These are phyloP conservation scores for Micromonas commoda DNA, from an alignment of 139 green algal species.

Conservation along the genomic window DNA sequence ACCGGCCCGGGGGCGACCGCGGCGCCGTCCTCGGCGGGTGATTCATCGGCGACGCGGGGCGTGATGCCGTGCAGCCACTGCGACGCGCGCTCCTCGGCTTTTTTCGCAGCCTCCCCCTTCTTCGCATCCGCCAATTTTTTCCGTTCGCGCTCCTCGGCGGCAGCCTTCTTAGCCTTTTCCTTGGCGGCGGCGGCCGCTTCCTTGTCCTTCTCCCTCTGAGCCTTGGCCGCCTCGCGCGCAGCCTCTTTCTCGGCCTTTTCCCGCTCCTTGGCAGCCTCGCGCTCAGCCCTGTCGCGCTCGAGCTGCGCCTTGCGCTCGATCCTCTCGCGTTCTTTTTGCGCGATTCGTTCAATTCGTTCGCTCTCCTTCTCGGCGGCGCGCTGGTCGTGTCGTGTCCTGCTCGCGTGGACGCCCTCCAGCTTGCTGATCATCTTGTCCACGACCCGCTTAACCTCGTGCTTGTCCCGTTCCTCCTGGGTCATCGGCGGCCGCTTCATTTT, in stretches of 20 bases:
- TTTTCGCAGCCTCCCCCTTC: neutral
- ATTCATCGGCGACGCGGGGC: neutral
- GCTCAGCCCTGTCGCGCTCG: neutral
- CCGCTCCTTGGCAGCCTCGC: neutral
- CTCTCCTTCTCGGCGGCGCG: neutral
- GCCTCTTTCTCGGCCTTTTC: neutral
- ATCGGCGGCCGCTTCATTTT: neutral
- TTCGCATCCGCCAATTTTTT: constrained; percentile 6
- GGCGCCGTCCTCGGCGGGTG: neutral
- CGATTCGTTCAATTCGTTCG: neutral
- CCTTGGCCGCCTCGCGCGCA: neutral
- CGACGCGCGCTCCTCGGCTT: neutral
- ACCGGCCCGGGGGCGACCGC: no score
- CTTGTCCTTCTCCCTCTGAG: neutral
- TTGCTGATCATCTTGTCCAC: neutral
- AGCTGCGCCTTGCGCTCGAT: neutral
- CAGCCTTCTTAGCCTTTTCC: neutral
- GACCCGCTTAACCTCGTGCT: neutral
- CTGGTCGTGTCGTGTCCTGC: neutral
- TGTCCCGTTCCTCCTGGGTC: neutral
- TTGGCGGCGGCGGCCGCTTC: neutral
- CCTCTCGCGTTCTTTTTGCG: neutral
- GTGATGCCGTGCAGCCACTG: neutral
- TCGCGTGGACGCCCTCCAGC: neutral
- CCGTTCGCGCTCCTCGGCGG: neutral